A percentile compares a stretch with the other conserved stretches of the same genome.
Evolutionary conservation across 305 asterid species (phyloP).

Genomic region (Fraxinus dipetala): DNA sequence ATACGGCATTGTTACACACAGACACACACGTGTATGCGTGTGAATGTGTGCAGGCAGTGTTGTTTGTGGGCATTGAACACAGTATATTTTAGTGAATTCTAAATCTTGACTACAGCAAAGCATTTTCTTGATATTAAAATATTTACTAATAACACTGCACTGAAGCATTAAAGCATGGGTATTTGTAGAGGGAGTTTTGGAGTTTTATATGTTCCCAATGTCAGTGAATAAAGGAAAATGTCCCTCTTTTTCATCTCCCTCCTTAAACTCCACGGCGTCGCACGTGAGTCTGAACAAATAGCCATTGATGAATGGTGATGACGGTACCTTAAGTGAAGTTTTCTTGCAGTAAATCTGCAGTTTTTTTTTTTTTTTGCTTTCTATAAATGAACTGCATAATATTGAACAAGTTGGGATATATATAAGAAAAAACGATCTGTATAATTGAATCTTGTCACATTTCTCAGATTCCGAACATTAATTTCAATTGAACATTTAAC

Average conservation of each 20-base stretch:
- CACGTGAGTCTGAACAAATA: background rate
- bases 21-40: background rate
- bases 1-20: background rate
- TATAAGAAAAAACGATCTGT: background rate
- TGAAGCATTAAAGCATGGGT: background rate
- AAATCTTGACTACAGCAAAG: conserved; percentile 34
- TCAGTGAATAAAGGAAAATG: conserved; percentile 20
- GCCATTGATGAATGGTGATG: background rate
- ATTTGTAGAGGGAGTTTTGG: conserved; percentile 5
- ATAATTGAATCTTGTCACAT: background rate
- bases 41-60: background rate
- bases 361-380: background rate
- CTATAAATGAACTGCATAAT: background rate
- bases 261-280: background rate
- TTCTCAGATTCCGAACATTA: background rate
- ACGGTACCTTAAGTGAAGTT: background rate
- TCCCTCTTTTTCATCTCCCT: background rate
- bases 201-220: conserved; percentile 3
- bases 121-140: conserved; percentile 1
- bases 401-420: background rate
- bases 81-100: conserved; percentile 29
- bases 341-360: background rate
- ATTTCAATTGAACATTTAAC: background rate
- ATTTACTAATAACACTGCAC: background rate
- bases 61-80: conserved; percentile 10